Conservation (phyloP, 805 yeast species). For the Starmerella vaccinii region DNA sequence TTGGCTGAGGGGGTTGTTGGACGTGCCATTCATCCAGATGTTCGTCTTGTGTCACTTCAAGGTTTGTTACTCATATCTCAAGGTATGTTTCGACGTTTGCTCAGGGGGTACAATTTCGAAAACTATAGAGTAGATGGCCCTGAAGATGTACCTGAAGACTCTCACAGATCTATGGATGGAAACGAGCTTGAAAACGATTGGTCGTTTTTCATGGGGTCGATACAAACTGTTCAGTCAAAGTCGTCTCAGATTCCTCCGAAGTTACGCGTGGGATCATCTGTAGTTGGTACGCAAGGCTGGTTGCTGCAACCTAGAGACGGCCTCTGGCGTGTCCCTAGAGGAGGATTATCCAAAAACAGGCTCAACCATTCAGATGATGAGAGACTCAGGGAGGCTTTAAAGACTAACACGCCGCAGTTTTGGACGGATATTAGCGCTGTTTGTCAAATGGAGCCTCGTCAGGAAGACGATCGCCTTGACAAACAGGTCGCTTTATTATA, state of each 20-base stretch:
- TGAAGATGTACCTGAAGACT: constrained; percentile 1
- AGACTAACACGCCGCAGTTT: background rate
- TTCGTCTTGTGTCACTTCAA: constrained; percentile 38
- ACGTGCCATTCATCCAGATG: constrained; percentile 36
- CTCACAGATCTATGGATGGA: background rate
- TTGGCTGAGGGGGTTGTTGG: constrained; percentile 25
- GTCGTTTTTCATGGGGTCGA: constrained; percentile 1
- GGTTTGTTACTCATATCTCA: constrained; percentile 47
- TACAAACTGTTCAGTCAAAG: background rate
- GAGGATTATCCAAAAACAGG: background rate
- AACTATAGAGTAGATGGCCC: constrained; percentile 19
- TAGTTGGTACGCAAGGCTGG: constrained; percentile 15
- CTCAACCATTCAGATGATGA: constrained; percentile 19
- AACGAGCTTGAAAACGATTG: constrained; percentile 10
- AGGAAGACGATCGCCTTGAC: constrained; percentile 53
- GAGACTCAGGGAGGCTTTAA: background rate
- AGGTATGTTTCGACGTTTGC: constrained; percentile 39
- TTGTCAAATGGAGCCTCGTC: constrained; percentile 49
- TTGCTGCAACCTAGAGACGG: constrained; percentile 7
- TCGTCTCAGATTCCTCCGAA: constrained; percentile 4
- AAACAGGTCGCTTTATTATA: constrained; percentile 53
- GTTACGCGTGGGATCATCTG: background rate
- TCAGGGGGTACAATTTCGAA: constrained; percentile 39
- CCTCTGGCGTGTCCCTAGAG: constrained; percentile 7
- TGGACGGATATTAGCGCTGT: constrained; percentile 31